Evolutionary conservation across 176 grass and related monocot genomes (phyloP), one percentile per base, ranked within the genome.

Genomic region (Cenchrus fungigraminus): DNA sequence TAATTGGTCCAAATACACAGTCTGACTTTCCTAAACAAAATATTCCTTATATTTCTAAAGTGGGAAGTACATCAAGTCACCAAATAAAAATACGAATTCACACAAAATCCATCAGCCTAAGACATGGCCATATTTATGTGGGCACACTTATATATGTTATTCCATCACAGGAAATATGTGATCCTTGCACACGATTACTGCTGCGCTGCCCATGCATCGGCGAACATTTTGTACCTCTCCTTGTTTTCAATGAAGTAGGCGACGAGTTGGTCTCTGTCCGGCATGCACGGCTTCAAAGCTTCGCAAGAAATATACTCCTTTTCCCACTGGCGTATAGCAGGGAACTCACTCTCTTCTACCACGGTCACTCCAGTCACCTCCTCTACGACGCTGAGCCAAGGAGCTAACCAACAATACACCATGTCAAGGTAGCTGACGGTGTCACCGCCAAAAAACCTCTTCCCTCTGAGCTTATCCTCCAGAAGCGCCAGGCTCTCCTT

Each of bases 371-470:
- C 79, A 2, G 34, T 25, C 0, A 54, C 65, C 79, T 55, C 65
- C 65, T 81, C 65, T 5, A 69, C 3, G 17, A 22, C 52, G 19
- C 52, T 54, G 12, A 55, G 64, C 32, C 65, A 81, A 2, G 6
- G 34, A 14, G 31, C 65, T 7, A 56, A 28, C 4, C 1, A 14
- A n/a, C 2, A 59, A 12, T 37, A 53, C 40, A 65, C 81, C 51
- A 71, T 4, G 74, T 75, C 83, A 1, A 77, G 0, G 49, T 56
- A 79, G 8, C 81, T 75, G 31, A 89, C 6, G 17, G 47, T 22
- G 32, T 79, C 68, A 37, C 55, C 56, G 11, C 79, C 64, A 9
- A 89, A 85, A 74, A 74, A 75, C 10, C 65, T 13, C 60, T 71
- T 66, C 68, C 68, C 71, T 20, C 17, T 6, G n/a, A 72, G 56